Percentiles rank a stretch among this genome's conserved stretches.
These are phyloP conservation scores for Triangularia verruculosa DNA, from an alignment of 2,329 filamentous ascomycete species.

Conservation along the genomic window DNA sequence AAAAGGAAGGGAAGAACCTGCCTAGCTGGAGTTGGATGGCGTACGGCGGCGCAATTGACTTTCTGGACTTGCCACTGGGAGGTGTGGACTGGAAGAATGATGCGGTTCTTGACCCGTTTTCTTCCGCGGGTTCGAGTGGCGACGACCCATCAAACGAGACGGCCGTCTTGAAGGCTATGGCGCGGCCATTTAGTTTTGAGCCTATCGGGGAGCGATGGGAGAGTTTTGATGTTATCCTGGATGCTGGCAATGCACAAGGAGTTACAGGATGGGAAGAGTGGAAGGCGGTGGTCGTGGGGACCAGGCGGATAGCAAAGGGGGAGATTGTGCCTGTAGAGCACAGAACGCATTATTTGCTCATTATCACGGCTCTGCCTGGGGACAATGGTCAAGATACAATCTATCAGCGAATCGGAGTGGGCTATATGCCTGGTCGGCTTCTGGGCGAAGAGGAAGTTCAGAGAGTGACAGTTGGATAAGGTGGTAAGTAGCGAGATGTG, in stretches of 20 bases:
- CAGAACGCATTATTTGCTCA: background rate
- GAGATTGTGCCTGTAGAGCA: background rate
- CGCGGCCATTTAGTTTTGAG: background rate
- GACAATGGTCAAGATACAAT: background rate
- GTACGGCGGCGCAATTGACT: conserved; percentile 16
- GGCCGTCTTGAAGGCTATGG: background rate
- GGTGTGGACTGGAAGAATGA: conserved; percentile 8
- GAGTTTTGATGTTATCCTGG: background rate
- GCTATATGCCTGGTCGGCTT: background rate
- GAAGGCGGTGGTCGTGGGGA: background rate
- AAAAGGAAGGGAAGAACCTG: background rate
- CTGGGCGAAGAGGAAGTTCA: background rate
- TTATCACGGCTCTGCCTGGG: background rate
- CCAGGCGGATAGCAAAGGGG: background rate
- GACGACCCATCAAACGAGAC: background rate
- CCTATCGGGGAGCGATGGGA: background rate
- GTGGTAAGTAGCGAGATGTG: too few species aligned
- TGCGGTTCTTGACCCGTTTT: background rate
- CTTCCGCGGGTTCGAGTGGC: background rate
- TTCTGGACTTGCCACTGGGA: conserved; percentile 25
- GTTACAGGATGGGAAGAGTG: background rate
- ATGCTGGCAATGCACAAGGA: background rate
- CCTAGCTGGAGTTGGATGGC: conserved; percentile 17
- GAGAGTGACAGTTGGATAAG: background rate
- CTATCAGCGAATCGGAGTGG: background rate